Conservation (phyloP, 345 rosid genomes). For the Syzygium aqueum region DNA sequence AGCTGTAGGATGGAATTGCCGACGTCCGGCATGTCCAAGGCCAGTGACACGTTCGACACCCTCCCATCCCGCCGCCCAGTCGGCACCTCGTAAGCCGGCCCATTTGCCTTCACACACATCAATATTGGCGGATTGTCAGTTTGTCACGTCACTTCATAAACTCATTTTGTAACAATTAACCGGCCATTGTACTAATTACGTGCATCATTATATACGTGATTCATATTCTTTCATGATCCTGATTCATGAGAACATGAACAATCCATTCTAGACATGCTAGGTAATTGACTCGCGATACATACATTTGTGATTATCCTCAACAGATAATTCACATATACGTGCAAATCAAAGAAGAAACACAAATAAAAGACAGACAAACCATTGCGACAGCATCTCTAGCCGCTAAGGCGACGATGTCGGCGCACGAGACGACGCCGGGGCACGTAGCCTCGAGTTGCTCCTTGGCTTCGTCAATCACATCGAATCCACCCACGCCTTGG, state of each 20-base stretch:
- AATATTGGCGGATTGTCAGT: background rate
- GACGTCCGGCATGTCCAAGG: slow-evolving; percentile 58
- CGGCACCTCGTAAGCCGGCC: slow-evolving; percentile 61
- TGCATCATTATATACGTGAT: background rate
- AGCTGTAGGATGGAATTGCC: slow-evolving; percentile 47
- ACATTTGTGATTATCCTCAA: background rate
- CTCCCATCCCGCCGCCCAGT: slow-evolving; percentile 71
- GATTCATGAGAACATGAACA: background rate
- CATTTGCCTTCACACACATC: slow-evolving; percentile 32
- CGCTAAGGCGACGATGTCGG: slow-evolving; percentile 76
- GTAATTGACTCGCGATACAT: background rate
- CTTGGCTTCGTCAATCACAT: slow-evolving; percentile 49
- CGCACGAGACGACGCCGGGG: slow-evolving; percentile 69
- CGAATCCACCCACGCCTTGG: slow-evolving; percentile 63
- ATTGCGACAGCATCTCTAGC: slow-evolving; percentile 71
- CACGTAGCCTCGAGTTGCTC: slow-evolving; percentile 44
- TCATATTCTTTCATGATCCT: background rate
- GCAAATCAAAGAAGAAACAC: background rate
- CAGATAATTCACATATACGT: background rate
- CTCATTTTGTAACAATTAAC: background rate
- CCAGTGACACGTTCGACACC: slow-evolving; percentile 41
- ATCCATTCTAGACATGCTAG: background rate
- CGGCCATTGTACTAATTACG: background rate
- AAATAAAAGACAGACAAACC: slow-evolving; percentile 15
- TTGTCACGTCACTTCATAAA: background rate